Base-by-base conservation (phyloP, 257 asterid genomes). In the Lavandula angustifolia region DNA sequence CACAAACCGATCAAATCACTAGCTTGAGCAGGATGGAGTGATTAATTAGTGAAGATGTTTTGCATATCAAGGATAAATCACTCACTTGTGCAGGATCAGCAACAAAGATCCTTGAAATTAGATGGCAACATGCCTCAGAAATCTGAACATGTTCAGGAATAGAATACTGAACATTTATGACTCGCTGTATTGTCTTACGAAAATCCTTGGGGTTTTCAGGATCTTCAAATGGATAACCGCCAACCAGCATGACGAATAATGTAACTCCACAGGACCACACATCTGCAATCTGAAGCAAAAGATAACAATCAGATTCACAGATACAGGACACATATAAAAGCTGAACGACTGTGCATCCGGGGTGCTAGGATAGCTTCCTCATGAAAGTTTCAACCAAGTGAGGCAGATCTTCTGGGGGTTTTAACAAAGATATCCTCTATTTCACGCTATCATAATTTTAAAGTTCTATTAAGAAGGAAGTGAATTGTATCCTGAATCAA, bases 251-350 rank as follows among this genome's bases (percentile, higher is more conserved):
- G 60, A 88, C 95, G 56, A 80, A 88, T 51, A 88, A 74, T 8
- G 96, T 86, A 64, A 88, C 96, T 8, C 95, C 96, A 69, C 95
- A 88, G 0, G 96, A 88, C 96, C 96, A 88, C 43, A 86, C 96
- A 77, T 88, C 96, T 58, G 96, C 96, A 62, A 85, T 76, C 96
- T 88, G 89, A 66, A 80, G 73, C 34, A 64, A 64, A 58, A 58
- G 51, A 52, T 43, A 64, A 62, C 34, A 16, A 10, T 65, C 46
- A 68, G 58, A 56, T 32, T 50, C 37, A 60, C 31, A 6, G 8
- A 17, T 37, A 38, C 18, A 18, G 38, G 58, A 48, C 11, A 27
- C 40, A 5, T 47, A 54, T 38, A 5, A 18, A 16, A 27, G 61
- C 22, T 31, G 62, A 40, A 9, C 22, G 51, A 22, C 13, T 29